Evolutionary conservation across 345 rosid genomes (phyloP).

Genomic region (Gossypium arboreum): DNA sequence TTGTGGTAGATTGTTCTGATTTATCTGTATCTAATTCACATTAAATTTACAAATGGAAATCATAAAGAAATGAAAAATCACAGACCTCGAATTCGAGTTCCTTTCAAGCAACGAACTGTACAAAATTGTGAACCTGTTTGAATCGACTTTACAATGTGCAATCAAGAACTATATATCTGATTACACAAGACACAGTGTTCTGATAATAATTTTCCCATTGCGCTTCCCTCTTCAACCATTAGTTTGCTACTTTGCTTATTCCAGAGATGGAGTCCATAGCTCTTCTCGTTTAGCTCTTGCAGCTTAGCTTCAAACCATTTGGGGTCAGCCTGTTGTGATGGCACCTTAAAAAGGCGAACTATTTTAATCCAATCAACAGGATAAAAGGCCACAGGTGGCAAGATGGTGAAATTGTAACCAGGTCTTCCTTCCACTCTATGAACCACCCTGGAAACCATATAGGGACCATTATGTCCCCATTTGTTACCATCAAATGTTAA

Average conservation of each 20-base stretch:
- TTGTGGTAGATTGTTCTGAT: constrained; percentile 33
- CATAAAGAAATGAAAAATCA: neutral
- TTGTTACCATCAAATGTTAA: constrained; percentile 66
- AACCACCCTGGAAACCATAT: constrained; percentile 64
- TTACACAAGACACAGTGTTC: constrained; percentile 53
- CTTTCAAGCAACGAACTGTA: neutral
- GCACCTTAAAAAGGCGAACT: constrained; percentile 46
- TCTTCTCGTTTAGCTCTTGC: constrained; percentile 40
- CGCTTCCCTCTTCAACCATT: constrained; percentile 59
- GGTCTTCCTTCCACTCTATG: constrained; percentile 35
- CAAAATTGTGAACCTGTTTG: neutral
- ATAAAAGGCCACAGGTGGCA: constrained; percentile 66
- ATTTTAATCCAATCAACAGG: constrained; percentile 69
- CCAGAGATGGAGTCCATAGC: constrained; percentile 75
- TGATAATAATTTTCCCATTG: constrained; percentile 45
- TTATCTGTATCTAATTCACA: neutral
- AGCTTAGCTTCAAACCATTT: constrained; percentile 48
- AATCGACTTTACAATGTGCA: neutral
- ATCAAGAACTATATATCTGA: constrained; percentile 22
- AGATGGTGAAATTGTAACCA: constrained; percentile 43
- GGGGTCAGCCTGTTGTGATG: constrained; percentile 27
- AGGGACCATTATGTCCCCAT: constrained; percentile 93
- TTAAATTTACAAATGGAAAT: neutral
- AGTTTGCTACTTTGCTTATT: constrained; percentile 56
- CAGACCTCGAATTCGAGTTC: neutral